Base-by-base conservation (phyloP, 306 rosid species). In the Fragaria nilgerrensis region DNA sequence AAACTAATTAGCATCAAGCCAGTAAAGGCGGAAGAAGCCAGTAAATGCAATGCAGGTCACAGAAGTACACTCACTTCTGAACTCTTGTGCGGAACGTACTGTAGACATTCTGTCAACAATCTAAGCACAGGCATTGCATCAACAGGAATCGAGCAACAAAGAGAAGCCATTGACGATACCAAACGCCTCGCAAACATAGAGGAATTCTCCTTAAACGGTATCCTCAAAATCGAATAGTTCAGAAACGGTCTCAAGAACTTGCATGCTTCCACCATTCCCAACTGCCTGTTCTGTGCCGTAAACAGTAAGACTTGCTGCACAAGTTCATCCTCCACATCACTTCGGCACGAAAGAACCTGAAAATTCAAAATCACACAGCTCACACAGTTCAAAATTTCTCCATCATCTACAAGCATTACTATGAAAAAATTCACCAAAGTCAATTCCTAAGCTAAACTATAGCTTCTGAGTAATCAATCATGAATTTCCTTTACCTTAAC, bases 281-380 rank as follows among this genome's bases (percentile, higher is more conserved):
- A 53, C 49, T 23, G 80, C 92, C 84, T 85, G 74, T 85, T 86
- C 76, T 88, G 89, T 50, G 76, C 80, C 87, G 87, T 81, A 75
- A 95, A 90, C 76, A 89, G 73, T 81, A 85, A 82, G 55, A 92
- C 93, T 76, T 95, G 97, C 81, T 82, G 96, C 87, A 87, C 82
- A 32, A 95, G 97, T 78, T 95, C 97, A 20, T 87, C 66, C 32
- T 95, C 93, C 79, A 85, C 96, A 74, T 95, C 96, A 3, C 45
- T 47, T 79, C 94, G 93, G 81, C 92, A 75, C 7, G 78, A 86
- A 74, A 95, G 83, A 73, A 90, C 82, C 98, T 95, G 88, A 14
- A 27, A 56, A 12, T 1, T 58, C 32, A 8, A 62, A 27, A 14
- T 0, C 29, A 73, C 79, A 88, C 4, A 77, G 34, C 78, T 74